Evolutionary conservation across 2,329 filamentous ascomycete species (phyloP).

Genomic region (Mycosphaerella arachidis): DNA sequence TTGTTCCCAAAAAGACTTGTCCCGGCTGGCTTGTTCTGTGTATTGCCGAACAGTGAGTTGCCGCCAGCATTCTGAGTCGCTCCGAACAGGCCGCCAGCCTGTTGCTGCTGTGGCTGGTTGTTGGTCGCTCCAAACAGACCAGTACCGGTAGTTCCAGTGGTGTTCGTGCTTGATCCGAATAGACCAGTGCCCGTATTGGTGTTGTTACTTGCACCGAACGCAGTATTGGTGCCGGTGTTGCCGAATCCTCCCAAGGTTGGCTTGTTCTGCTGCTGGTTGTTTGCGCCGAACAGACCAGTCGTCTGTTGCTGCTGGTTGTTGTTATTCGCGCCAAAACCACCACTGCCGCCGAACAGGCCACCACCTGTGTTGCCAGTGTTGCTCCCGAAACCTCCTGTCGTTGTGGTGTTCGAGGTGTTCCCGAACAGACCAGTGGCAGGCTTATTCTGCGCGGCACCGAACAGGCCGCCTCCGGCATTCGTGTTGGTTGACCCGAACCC

Average conservation of each 20-base stretch:
- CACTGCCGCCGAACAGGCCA: slow-evolving; percentile 28
- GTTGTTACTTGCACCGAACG: slow-evolving; percentile 34
- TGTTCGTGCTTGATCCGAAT: slow-evolving; percentile 16
- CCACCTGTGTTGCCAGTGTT: slow-evolving; percentile 22
- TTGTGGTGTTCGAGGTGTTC: slow-evolving; percentile 28
- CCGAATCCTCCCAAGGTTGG: slow-evolving; percentile 23
- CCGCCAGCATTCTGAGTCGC: slow-evolving; percentile 35
- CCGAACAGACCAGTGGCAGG: slow-evolving; percentile 37
- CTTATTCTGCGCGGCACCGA: slow-evolving; percentile 36
- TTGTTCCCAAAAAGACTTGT: slow-evolving; percentile 29
- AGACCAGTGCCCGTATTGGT: slow-evolving; percentile 22
- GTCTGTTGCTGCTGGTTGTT: slow-evolving; percentile 32
- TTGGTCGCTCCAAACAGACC: slow-evolving; percentile 24
- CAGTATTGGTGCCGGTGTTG: slow-evolving; percentile 19
- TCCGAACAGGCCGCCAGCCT: slow-evolving; percentile 34
- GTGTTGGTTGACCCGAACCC: slow-evolving; percentile 34
- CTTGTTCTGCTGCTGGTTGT: slow-evolving; percentile 33
- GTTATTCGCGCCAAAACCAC: slow-evolving; percentile 41
- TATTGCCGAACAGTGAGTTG: slow-evolving; percentile 37
- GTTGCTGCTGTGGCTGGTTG: slow-evolving; percentile 21
- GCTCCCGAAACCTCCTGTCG: slow-evolving; percentile 38
- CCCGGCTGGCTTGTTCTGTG: slow-evolving; percentile 24
- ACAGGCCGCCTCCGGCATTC: slow-evolving; percentile 25
- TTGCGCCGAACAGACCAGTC: slow-evolving; percentile 31
- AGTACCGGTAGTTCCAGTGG: slow-evolving; percentile 20